A percentile compares a stretch with the other conserved stretches of the same genome.
These are phyloP conservation scores for Vigna nakashimae DNA, from an alignment of 306 rosid species.

Conservation along the genomic window DNA sequence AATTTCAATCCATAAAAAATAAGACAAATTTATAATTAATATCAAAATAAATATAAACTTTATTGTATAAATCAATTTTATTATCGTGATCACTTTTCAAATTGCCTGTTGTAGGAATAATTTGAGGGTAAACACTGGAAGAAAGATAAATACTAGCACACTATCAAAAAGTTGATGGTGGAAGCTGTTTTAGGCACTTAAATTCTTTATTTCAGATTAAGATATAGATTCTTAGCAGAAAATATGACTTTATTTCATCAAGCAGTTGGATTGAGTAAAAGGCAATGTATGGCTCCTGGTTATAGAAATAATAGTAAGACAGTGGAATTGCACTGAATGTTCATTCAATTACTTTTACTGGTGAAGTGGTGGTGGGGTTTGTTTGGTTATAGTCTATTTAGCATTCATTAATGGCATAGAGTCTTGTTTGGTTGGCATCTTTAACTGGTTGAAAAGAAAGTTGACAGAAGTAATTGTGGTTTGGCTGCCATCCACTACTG, in stretches of 20 bases:
- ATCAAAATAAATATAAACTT: too few relatives aligned
- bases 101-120: neutral
- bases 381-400: conserved; percentile 33
- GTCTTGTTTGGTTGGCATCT: conserved; percentile 44
- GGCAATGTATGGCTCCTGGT: too few relatives aligned
- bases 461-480: neutral
- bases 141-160: too few relatives aligned
- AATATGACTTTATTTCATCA: too few relatives aligned
- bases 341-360: neutral
- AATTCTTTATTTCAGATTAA: too few relatives aligned
- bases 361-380: conserved; percentile 27
- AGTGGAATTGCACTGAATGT: neutral
- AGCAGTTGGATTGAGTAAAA: neutral
- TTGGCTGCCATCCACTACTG: conserved; percentile 14
- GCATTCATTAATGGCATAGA: conserved; percentile 40
- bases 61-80: too few relatives aligned
- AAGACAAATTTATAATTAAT: too few relatives aligned
- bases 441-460: conserved; percentile 32
- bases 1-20: too few relatives aligned
- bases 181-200: too few relatives aligned
- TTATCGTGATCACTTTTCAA: neutral
- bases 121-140: neutral
- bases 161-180: too few relatives aligned
- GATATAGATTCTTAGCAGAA: too few relatives aligned
- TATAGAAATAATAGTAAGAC: too few relatives aligned